phyloP scores from a whole-genome alignment of 768 basidiomycete genomes.

The Amanita molliuscula region DNA sequence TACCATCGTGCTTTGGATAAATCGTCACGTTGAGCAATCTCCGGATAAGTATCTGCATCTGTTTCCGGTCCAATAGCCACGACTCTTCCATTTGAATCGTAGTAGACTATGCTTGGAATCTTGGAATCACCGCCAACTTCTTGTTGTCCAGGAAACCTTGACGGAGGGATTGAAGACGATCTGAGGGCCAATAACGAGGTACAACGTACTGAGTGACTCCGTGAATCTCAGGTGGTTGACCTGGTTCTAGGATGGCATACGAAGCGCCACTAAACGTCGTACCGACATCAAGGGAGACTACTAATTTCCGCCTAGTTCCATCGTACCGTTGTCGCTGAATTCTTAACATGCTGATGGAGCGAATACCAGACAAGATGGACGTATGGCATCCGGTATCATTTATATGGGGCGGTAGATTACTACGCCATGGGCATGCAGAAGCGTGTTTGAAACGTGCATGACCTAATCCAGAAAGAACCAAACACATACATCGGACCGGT shows the following conservation, averaged over 20 bases:
- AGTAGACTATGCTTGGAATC: constrained; percentile 5
- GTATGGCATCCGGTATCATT: too few relatives aligned
- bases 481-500: too few relatives aligned
- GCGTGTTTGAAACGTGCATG: not conserved
- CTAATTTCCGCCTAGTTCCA: constrained; percentile 29
- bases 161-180: constrained; percentile 33
- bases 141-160: constrained; percentile 11
- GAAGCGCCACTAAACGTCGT: constrained; percentile 39
- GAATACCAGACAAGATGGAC: not conserved
- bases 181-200: constrained; percentile 2
- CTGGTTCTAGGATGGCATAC: constrained; percentile 23
- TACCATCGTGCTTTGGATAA: not conserved
- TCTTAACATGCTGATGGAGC: constrained; percentile 8
- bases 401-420: not conserved
- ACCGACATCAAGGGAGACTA: constrained; percentile 42
- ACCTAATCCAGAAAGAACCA: not conserved
- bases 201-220: constrained; percentile 26
- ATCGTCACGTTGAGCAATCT: not conserved
- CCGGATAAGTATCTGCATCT: not conserved
- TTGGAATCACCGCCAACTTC: not conserved
- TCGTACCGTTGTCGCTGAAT: constrained; percentile 22
- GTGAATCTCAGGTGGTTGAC: constrained; percentile 20
- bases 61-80: constrained; percentile 1
- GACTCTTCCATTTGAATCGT: not conserved
- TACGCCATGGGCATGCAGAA: not conserved